Conservation (phyloP, 352 stramenopile genomes). For the Blastocystis sp. region DNA sequence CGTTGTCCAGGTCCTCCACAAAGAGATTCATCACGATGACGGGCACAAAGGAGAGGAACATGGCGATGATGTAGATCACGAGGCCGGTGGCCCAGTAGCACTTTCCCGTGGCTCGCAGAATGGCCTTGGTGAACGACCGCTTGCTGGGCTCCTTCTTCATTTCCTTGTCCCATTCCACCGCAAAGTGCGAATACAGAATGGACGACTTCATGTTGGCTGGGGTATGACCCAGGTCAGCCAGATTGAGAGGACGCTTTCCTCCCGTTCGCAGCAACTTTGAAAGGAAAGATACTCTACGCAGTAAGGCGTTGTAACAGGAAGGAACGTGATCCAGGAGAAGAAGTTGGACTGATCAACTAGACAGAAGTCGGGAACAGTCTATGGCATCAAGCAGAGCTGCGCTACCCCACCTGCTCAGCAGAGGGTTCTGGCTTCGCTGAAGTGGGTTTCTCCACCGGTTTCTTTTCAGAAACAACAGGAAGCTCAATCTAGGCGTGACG, state of each 20-base stretch:
- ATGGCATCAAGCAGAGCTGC: too few relatives aligned
- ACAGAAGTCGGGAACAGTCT: neutral
- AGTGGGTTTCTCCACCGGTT: too few relatives aligned
- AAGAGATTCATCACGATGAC: constrained; percentile 23
- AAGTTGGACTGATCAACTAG: constrained; percentile 29
- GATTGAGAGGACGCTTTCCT: constrained; percentile 15
- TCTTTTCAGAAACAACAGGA: too few relatives aligned
- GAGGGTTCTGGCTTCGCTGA: too few relatives aligned
- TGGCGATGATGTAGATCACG: constrained; percentile 19
- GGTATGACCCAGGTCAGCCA: constrained; percentile 11
- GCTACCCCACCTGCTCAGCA: too few relatives aligned
- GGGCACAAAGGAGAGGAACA: constrained; percentile 44
- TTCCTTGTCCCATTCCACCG: constrained; percentile 33
- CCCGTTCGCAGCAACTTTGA: constrained; percentile 5
- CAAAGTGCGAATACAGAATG: neutral
- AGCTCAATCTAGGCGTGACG: too few relatives aligned
- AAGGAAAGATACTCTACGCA: neutral
- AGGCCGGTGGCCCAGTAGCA: neutral
- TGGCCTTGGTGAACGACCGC: neutral
- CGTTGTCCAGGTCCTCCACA: constrained; percentile 32
- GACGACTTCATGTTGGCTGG: neutral
- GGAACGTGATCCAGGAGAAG: constrained; percentile 23
- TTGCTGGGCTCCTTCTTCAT: neutral
- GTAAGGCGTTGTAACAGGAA: neutral
- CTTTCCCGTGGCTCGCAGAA: constrained; percentile 31